Percentiles rank a stretch among this genome's conserved stretches.
These are phyloP conservation scores for Cercospora canescens DNA, from an alignment of 2,329 filamentous ascomycete genomes.

Conservation along the genomic window DNA sequence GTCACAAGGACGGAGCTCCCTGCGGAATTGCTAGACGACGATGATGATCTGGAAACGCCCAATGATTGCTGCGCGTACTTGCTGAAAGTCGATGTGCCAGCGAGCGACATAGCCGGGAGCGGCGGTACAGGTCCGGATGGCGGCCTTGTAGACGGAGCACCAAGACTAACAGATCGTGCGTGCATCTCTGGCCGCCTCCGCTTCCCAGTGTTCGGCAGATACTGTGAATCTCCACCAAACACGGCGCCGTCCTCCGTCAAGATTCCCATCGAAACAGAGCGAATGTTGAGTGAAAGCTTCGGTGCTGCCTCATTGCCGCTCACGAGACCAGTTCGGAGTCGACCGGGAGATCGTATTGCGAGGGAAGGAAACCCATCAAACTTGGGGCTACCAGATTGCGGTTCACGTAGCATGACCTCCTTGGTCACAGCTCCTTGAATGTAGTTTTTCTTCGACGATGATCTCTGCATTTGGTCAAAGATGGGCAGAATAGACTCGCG, in stretches of 20 bases:
- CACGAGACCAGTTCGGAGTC: slow-evolving; percentile 27
- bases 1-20: slow-evolving; percentile 44
- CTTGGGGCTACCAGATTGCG: slow-evolving; percentile 28
- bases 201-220: slow-evolving; percentile 12
- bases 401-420: background rate
- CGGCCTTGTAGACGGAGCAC: slow-evolving; percentile 38
- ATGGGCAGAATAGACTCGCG: slow-evolving; percentile 4
- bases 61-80: slow-evolving; percentile 2
- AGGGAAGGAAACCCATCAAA: slow-evolving; percentile 30
- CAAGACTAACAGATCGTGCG: slow-evolving; percentile 36
- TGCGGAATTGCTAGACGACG: slow-evolving; percentile 43
- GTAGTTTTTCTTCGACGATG: background rate
- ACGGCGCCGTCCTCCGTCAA: slow-evolving; percentile 25
- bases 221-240: slow-evolving; percentile 10
- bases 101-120: slow-evolving; percentile 38
- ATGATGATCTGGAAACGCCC: slow-evolving; percentile 40
- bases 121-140: slow-evolving; percentile 46
- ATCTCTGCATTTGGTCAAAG: slow-evolving; percentile 7
- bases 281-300: slow-evolving; percentile 15
- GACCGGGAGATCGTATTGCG: slow-evolving; percentile 29
- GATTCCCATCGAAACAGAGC: slow-evolving; percentile 33
- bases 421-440: background rate
- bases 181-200: slow-evolving; percentile 27
- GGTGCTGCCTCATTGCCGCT: slow-evolving; percentile 16
- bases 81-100: background rate